Evolutionary conservation across 2,329 filamentous ascomycete genomes (phyloP), one percentile per base, ranked within the genome.

Genomic region (Trichoderma atrobrunneum): DNA sequence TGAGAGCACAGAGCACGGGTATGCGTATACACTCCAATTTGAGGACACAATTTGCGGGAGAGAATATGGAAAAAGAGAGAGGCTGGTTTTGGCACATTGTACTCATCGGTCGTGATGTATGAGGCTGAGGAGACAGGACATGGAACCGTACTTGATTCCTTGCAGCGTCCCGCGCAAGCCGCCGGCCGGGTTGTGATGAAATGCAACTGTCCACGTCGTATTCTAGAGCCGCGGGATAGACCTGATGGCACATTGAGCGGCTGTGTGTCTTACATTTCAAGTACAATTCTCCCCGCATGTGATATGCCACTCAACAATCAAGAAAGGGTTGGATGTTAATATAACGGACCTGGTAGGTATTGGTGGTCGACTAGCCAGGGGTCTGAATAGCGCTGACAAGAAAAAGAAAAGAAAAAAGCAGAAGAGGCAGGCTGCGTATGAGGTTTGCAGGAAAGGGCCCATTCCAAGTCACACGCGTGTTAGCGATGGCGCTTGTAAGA

Each of bases 331-430:
- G 39, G 66, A 21, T 21, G n/a, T 51, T 62, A 51, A 54, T 65
- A 24, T 54, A 67, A 57, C 16, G n/a, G 48, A 39, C 21, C 64
- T 51, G 54, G 32, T n/a, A 57, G 32, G 39, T 34, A 34, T 32
- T 62, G 43, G 67, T 62, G 43, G 67, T 16, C 43, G 60, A 51
- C 67, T 28, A 26, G 36, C 28, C 57, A 70, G 67, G 66, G 67
- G 57, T n/a, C 56, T 28, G 21, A 3, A 70, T 70, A 70, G 67
- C 67, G 67, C 67, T 70, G 59, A 62, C 57, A 60, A 51, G 30
- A 34, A 34, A 43, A 26, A 48, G 26, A 60, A 21, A 69, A 18
- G 24, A 14, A 18, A 16, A 48, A n/a, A 51, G 18, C n/a, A 51
- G 32, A 26, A 54, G 28, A 62, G 12, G 30, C 16, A 21, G 39